Conservation (phyloP, 768 basidiomycete genomes). For the Suillus clintonianus region DNA sequence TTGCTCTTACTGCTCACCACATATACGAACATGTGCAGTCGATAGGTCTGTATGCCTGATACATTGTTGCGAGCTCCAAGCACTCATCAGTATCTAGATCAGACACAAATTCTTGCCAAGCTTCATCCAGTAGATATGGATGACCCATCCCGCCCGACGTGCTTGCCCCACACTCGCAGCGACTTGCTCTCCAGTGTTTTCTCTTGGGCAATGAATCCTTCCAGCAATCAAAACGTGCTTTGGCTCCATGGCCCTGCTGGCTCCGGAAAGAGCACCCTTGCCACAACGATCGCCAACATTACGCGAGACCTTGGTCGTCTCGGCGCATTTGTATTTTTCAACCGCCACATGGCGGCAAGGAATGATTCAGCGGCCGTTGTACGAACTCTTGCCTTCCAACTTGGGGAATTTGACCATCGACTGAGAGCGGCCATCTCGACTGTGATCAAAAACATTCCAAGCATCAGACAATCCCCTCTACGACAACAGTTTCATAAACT, state of each 20-base stretch:
- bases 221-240: slow-evolving; percentile 21
- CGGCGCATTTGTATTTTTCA: slow-evolving; percentile 38
- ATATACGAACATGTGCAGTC: slow-evolving; percentile 27
- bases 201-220: slow-evolving; percentile 25
- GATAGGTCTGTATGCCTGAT: slow-evolving; percentile 18
- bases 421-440: slow-evolving; percentile 25
- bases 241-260: slow-evolving; percentile 39
- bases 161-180: slow-evolving; percentile 33
- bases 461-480: slow-evolving; percentile 29
- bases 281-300: slow-evolving; percentile 36
- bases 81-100: slow-evolving; percentile 12
- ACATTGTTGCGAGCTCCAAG: not conserved
- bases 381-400: slow-evolving; percentile 37
- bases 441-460: slow-evolving; percentile 27
- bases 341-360: slow-evolving; percentile 29
- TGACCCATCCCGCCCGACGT: slow-evolving; percentile 22
- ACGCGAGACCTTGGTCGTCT: slow-evolving; percentile 34
- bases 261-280: slow-evolving; percentile 37
- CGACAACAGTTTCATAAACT: slow-evolving; percentile 35
- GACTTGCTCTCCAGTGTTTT: slow-evolving; percentile 28
- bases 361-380: slow-evolving; percentile 32
- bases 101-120: slow-evolving; percentile 21
- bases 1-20: slow-evolving; percentile 28
- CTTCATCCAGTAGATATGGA: slow-evolving; percentile 33
- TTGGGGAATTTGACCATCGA: slow-evolving; percentile 33